Evolutionary conservation across 2,329 filamentous ascomycete genomes (phyloP), one percentile per base, ranked within the genome.

Genomic region (Colletotrichum costaricense): DNA sequence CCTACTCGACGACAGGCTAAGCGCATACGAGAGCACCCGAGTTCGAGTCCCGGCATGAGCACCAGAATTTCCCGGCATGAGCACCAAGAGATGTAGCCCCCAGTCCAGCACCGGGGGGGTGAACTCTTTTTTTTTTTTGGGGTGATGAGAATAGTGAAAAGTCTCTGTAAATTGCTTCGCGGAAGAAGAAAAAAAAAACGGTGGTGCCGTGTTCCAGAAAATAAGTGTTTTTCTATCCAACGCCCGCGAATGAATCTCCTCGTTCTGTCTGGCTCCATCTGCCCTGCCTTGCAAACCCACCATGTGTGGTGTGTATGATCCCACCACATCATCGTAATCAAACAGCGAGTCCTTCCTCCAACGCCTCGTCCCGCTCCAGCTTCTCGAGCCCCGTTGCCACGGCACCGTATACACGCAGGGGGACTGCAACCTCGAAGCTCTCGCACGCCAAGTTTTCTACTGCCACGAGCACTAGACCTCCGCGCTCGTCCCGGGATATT

Each of bases 401-500:
- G 22, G 90, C 89, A 54, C 91, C 91, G 79, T 97, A 98, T 11
- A 98, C 93, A 63, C 91, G 90, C 76, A 98, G 85, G 30, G 95
- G 95, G 58, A 98, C 94, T 42, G 92, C 91, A 58, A 97, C 93
- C 82, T 98, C 95, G 82, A 98, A 98, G 78, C 94, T 97, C 85
- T 98, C 95, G 78, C 94, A 96, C 9, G 92, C 88, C 64, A 98
- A 79, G 75, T 91, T 91, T 84, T 97, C 94, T 63, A 93, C 90
- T 0, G 94, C 94, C 19, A 95, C 94, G 64, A 95, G 86, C 16
- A 97, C 89, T 28, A 89, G 82, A 1, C 92, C 89, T 2, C 94
- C 94, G 55, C 94, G 88, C 76, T 97, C 94, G 79, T 98, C 95
- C 63, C 90, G 89, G 7, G 92, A 92, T 12, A 97, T 89, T 78